Conservation (phyloP, 2,329 filamentous ascomycete genomes). For the Fusarium veterinarium region DNA sequence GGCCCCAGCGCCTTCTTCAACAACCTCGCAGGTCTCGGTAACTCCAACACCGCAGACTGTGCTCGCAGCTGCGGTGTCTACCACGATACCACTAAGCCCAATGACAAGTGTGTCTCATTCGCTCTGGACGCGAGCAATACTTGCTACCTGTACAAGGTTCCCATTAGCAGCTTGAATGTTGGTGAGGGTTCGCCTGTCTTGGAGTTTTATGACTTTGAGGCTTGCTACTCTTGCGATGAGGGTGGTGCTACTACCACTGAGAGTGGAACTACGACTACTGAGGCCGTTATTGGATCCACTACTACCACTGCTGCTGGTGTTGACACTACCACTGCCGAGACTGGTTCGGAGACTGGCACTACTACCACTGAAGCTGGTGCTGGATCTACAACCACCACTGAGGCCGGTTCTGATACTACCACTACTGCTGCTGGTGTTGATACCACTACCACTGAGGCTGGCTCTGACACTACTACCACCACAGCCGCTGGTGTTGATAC, state of each 20-base stretch:
- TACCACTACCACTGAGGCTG: neutral
- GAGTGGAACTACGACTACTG: no score
- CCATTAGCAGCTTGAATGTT: rapidly evolving
- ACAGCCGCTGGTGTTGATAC: neutral
- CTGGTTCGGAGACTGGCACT: no score
- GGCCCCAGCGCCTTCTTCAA: neutral
- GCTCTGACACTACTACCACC: neutral
- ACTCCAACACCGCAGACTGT: neutral
- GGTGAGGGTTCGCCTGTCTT: rapidly evolving
- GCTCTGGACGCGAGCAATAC: neutral
- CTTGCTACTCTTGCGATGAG: slow-evolving; percentile 8
- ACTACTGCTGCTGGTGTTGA: neutral
- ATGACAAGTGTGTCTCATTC: neutral
- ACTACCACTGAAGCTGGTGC: neutral
- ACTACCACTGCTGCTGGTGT: neutral
- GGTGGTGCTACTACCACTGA: slow-evolving; percentile 1
- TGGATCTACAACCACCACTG: neutral
- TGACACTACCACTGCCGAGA: neutral
- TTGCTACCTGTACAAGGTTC: neutral
- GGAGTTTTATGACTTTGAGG: neutral
- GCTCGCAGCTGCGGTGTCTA: neutral
- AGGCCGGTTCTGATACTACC: neutral
- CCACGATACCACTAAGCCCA: neutral
- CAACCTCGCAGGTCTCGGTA: rapidly evolving
- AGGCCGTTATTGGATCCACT: no score